Base-by-base conservation (phyloP, 345 rosid species). In the Gossypium stocksii region DNA sequence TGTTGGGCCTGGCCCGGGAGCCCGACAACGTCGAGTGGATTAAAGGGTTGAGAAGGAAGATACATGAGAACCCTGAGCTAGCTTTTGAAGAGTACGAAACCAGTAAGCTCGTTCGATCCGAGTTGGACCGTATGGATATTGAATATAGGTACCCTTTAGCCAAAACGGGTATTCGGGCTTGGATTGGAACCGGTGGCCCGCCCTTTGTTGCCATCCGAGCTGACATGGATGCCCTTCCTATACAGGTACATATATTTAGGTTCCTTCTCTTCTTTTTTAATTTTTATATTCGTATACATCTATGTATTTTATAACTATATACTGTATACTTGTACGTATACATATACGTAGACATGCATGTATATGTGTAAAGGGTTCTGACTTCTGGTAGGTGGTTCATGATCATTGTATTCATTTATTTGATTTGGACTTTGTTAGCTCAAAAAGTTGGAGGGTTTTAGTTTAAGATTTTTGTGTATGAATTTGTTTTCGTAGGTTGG, bases 31-130 rank as follows among this genome's bases (percentile, higher is more conserved):
- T 80, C 5, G 52, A 27, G 13, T 89, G 93, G 93, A 60, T 89
- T 73, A 87, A 74, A 74, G 62, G 52, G 60, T 29, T 85, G 52
- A 83, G 93, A 72, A 84, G 93, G 82, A 84, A 43, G 78, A 89
- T 89, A 54, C 93, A 89, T 54, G 89, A 85, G 78, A 73, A 85
- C 51, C 93, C 93, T 8, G 90, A 89, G 82, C 89, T 89, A 14
- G 93, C 93, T 58, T 89, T 87, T 64, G 83, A 89, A 63, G 92
- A 89, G 72, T 27, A 78, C 9, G 83, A 83, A 75, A 89, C 92
- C 6, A 89, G 93, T 60, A 80, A 77, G 80, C 64, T 89, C 70
- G 77, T 89, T 46, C 71, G 93, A 62, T 60, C 68, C 3, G 93
- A 89, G 82, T 59, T 89, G 74, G 89, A 84, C 25, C 76, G 74